Conservation (phyloP, 2,329 filamentous ascomycete genomes). For the Aspergillus intermedius region DNA sequence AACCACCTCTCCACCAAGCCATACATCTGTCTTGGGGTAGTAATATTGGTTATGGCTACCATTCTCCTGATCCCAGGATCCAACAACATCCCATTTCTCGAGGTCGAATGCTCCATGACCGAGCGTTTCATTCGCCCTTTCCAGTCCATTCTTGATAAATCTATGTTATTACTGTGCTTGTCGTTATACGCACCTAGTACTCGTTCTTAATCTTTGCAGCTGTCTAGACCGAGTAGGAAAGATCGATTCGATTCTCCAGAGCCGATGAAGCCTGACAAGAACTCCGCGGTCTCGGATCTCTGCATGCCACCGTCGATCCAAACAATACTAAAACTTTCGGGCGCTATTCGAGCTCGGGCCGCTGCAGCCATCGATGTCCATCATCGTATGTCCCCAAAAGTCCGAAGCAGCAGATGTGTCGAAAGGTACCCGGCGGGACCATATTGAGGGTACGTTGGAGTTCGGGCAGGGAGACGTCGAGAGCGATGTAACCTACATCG, state of each 20-base stretch:
- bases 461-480: conserved; percentile 72
- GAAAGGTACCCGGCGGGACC: conserved; percentile 55
- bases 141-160: conserved; percentile 7
- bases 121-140: conserved; percentile 62
- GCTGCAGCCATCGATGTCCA: conserved; percentile 69
- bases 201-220: conserved; percentile 55
- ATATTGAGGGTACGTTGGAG: conserved; percentile 62
- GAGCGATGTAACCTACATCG: conserved; percentile 72
- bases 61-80: conserved; percentile 26
- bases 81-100: conserved; percentile 69
- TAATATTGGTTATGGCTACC: conserved; percentile 10
- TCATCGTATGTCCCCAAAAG: conserved; percentile 83
- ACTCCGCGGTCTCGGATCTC: conserved; percentile 2
- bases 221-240: conserved; percentile 6
- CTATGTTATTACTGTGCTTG: conserved; percentile 4
- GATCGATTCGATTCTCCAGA: not conserved
- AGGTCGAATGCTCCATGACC: conserved; percentile 59
- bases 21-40: not conserved
- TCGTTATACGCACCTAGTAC: conserved; percentile 65
- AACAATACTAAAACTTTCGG: conserved; percentile 6
- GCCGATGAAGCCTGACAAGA: conserved; percentile 4
- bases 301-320: conserved; percentile 7
- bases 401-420: conserved; percentile 67
- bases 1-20: not conserved
- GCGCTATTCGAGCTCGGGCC: conserved; percentile 43